A percentile compares a stretch with the other conserved stretches of the same genome.
Evolutionary conservation across 345 rosid genomes (phyloP).

Genomic region (Hirschfeldia incana): DNA sequence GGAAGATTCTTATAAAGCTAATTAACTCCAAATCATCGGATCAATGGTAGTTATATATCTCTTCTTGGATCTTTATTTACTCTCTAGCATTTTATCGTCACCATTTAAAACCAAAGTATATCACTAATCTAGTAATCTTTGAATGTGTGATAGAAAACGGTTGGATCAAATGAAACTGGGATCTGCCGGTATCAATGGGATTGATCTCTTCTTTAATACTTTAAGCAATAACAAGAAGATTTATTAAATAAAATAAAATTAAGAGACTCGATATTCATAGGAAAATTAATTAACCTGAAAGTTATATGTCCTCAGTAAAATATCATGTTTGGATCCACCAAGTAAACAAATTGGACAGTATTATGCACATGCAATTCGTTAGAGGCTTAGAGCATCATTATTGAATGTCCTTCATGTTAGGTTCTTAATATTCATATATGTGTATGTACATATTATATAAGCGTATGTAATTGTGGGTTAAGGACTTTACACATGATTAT

Average conservation of each 20-base stretch:
- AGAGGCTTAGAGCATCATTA: background rate
- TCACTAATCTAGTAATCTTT: background rate
- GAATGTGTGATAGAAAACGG: background rate
- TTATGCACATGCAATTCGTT: background rate
- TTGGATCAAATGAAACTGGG: background rate
- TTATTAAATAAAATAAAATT: background rate
- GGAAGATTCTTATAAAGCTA: background rate
- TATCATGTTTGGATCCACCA: background rate
- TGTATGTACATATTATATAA: no score
- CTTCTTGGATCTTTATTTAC: background rate
- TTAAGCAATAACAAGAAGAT: background rate
- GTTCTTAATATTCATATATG: no score
- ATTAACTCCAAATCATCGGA: background rate
- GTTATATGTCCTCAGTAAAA: background rate
- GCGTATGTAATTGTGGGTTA: no score
- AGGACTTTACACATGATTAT: no score
- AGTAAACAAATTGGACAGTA: background rate
- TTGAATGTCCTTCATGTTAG: no score
- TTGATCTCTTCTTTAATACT: background rate
- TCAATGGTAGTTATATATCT: background rate
- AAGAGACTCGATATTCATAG: background rate
- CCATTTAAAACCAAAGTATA: background rate
- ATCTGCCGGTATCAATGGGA: background rate
- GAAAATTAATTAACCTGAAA: background rate
- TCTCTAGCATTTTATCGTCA: background rate